Evolutionary conservation across 2,329 filamentous ascomycete genomes (phyloP), one percentile per base, ranked within the genome.

Genomic region (Colletotrichum sansevieriae): DNA sequence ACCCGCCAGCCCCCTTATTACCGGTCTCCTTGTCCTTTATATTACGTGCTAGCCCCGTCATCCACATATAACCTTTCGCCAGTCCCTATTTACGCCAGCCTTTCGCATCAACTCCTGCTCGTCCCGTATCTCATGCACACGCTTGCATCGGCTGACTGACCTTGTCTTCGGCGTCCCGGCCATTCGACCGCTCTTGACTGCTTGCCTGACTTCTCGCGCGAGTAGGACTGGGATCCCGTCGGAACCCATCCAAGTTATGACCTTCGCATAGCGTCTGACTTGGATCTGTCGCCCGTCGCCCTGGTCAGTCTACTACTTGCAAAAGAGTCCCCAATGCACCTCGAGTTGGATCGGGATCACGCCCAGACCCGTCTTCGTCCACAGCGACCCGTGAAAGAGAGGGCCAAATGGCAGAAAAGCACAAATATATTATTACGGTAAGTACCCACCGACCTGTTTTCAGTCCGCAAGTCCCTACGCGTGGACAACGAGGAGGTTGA

Each of bases 151-250:
- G 6, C 6, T 25, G 25, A 25, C 25, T 25, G 55, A 58, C 39
- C 55, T 46, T 13, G 29, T n/a, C n/a, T 29, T 13, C 18, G 39
- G 13, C 39, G 49, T 15, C n/a, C 25, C 25, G 18, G 35, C 11
- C 47, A 25, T 43, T 37, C 46, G 22, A 44, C 63, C 60, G 55
- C 55, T 44, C 63, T 25, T 59, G 63, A 37, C 44, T 65, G 63
- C 55, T 60, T 65, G 63, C 44, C 37, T 18, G 63, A 65, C 63
- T 65, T 37, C 6, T 43, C 60, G 18, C 13, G 18, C 55, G 44
- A 65, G 63, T 60, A 65, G 63, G 63, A 60, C 46, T 51, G 37
- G 63, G n/a, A 65, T 60, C 46, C 63, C 55, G 63, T 52, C 63
- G 55, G 63, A 60, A 65, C 63, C 33, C 63, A 29, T 65, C 44